A percentile compares a stretch with the other conserved stretches of the same genome.
Evolutionary conservation across 768 basidiomycete species (phyloP).

Genomic region (Lactifluus hygrophoroides): DNA sequence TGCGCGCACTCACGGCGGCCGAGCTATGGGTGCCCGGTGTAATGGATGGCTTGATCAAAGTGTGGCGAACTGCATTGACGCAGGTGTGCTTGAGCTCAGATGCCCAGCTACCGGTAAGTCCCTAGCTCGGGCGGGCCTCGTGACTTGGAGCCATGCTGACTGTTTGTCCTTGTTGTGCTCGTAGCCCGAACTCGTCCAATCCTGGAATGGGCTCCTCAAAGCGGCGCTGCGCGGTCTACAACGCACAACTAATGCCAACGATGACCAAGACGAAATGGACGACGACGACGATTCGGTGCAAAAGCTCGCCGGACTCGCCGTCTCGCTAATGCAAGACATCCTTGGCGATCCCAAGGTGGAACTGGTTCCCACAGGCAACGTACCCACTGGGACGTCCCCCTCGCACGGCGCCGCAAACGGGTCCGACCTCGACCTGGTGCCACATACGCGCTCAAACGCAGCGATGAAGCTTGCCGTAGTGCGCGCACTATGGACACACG

Average conservation of each 20-base stretch:
- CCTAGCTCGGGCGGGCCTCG: too few relatives aligned
- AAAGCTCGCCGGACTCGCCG: slow-evolving; percentile 18
- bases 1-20: slow-evolving; percentile 47
- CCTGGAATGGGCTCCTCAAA: slow-evolving; percentile 52
- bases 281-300: slow-evolving; percentile 30
- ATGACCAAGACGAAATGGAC: slow-evolving; percentile 23
- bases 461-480: slow-evolving; percentile 51
- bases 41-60: slow-evolving; percentile 40
- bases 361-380: slow-evolving; percentile 10
- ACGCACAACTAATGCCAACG: slow-evolving; percentile 25
- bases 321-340: slow-evolving; percentile 12
- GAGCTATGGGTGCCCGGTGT: slow-evolving; percentile 49
- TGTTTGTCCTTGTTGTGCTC: neutral
- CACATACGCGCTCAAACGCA: slow-evolving; percentile 30
- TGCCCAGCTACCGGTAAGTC: slow-evolving; percentile 42
- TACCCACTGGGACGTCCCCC: neutral
- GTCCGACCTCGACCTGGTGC: slow-evolving; percentile 8
- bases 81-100: slow-evolving; percentile 39
- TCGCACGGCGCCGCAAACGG: neutral
- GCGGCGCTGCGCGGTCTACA: slow-evolving; percentile 39
- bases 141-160: neutral
- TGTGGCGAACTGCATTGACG: slow-evolving; percentile 44
- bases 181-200: slow-evolving; percentile 40
- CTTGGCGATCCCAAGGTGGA: slow-evolving; percentile 14
- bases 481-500: slow-evolving; percentile 47